Conservation (phyloP, 2,329 filamentous ascomycete genomes). For the Lachnellula hyalina region DNA sequence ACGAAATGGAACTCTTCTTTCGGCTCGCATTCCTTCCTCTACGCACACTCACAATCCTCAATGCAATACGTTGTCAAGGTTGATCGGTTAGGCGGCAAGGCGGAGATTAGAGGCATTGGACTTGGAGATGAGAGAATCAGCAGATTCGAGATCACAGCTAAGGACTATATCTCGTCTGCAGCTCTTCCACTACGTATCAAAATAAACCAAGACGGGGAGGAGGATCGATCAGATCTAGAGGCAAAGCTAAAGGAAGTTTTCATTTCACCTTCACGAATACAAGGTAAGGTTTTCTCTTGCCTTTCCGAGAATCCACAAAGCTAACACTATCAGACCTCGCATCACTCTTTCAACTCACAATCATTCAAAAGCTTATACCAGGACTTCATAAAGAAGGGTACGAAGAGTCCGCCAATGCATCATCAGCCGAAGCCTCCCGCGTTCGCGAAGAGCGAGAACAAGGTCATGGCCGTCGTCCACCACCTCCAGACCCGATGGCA, state of each 20-base stretch:
- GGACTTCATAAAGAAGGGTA: conserved; percentile 74
- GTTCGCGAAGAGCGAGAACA: conserved; percentile 38
- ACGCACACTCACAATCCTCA: conserved; percentile 78
- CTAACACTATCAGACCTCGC: conserved; percentile 51
- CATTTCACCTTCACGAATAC: conserved; percentile 64
- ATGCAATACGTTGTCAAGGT: conserved; percentile 80
- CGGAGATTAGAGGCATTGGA: conserved; percentile 75
- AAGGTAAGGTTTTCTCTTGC: conserved; percentile 29
- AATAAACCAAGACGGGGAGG: conserved; percentile 40
- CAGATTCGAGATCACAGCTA: conserved; percentile 66
- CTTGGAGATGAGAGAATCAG: conserved; percentile 76
- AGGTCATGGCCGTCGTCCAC: conserved; percentile 38
- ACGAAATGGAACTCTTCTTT: conserved; percentile 72
- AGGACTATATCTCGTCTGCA: conserved; percentile 66
- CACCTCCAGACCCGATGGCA: conserved; percentile 37
- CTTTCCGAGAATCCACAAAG: not conserved
- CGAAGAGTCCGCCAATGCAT: conserved; percentile 46
- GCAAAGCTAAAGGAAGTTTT: conserved; percentile 58
- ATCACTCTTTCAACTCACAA: conserved; percentile 65
- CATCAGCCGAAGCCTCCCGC: conserved; percentile 37
- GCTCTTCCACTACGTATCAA: conserved; percentile 53
- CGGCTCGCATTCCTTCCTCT: conserved; percentile 74
- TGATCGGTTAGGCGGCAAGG: conserved; percentile 74
- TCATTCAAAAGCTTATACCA: conserved; percentile 81
- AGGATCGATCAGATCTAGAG: conserved; percentile 46